Evolutionary conservation across 1,139 yeast species (phyloP).

Genomic region (Hansenula lynferdii): DNA sequence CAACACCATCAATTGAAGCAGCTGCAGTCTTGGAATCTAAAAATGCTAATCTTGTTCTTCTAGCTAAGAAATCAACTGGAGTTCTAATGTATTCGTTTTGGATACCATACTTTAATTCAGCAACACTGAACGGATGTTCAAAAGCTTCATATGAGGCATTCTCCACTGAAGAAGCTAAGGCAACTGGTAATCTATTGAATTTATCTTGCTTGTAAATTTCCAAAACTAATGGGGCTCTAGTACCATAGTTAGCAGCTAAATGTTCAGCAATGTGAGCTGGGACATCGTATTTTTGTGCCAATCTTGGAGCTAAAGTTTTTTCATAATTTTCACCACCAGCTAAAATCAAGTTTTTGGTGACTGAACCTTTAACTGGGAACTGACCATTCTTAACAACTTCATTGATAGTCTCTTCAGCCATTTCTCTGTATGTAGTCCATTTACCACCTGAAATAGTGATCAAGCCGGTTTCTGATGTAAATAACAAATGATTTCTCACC

Average conservation of each 20-base stretch:
- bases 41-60: constrained; percentile 93
- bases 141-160: constrained; percentile 36
- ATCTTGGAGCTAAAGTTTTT: constrained; percentile 68
- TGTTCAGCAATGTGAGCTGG: constrained; percentile 79
- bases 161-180: constrained; percentile 42
- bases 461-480: constrained; percentile 67
- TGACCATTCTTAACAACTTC: constrained; percentile 52
- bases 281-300: constrained; percentile 74
- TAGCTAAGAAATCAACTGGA: constrained; percentile 85
- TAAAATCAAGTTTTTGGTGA: constrained; percentile 57
- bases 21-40: constrained; percentile 84
- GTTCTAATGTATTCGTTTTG: constrained; percentile 83
- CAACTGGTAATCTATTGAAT: constrained; percentile 55
- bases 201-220: constrained; percentile 53
- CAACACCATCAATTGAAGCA: constrained; percentile 78
- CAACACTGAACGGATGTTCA: constrained; percentile 88
- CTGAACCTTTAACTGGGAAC: constrained; percentile 48
- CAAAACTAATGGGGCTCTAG: constrained; percentile 78
- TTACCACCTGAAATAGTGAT: constrained; percentile 95
- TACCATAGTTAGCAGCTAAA: constrained; percentile 83
- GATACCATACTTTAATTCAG: constrained; percentile 81
- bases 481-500: constrained; percentile 84
- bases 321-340: constrained; percentile 77
- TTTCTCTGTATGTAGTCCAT: constrained; percentile 97
- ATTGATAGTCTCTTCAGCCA: constrained; percentile 94